A percentile compares a stretch with the other conserved stretches of the same genome.
Evolutionary conservation across 768 basidiomycete species (phyloP).

Genomic region (Lentinula lateritia): DNA sequence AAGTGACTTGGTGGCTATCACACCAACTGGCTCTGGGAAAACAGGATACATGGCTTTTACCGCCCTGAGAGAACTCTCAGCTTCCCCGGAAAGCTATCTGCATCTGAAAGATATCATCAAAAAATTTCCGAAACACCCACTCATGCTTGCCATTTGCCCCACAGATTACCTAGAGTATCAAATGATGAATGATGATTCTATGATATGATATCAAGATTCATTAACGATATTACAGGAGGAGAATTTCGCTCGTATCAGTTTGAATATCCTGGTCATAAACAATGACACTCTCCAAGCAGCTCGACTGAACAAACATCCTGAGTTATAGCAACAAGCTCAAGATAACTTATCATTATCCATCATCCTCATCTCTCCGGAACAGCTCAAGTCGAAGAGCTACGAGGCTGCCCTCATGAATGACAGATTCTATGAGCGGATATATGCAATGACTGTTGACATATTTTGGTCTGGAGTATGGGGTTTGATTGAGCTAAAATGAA

Average conservation of each 20-base stretch:
- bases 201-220: background rate
- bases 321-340: background rate
- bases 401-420: background rate
- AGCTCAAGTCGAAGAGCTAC: background rate
- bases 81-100: background rate
- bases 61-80: background rate
- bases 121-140: background rate
- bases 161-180: background rate
- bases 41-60: constrained; percentile 3
- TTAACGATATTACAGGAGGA: background rate
- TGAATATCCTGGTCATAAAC: background rate
- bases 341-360: background rate
- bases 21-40: constrained; percentile 3
- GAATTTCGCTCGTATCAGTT: background rate
- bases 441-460: constrained; percentile 18
- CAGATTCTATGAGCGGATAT: constrained; percentile 15
- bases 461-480: background rate
- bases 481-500: background rate
- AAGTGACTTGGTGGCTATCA: background rate
- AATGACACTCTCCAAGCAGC: background rate
- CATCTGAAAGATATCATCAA: constrained; percentile 9
- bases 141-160: background rate
- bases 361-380: background rate
- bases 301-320: background rate
- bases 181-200: background rate